Conservation (phyloP, 768 basidiomycete species). For the Coprinopsis marcescibilis region DNA sequence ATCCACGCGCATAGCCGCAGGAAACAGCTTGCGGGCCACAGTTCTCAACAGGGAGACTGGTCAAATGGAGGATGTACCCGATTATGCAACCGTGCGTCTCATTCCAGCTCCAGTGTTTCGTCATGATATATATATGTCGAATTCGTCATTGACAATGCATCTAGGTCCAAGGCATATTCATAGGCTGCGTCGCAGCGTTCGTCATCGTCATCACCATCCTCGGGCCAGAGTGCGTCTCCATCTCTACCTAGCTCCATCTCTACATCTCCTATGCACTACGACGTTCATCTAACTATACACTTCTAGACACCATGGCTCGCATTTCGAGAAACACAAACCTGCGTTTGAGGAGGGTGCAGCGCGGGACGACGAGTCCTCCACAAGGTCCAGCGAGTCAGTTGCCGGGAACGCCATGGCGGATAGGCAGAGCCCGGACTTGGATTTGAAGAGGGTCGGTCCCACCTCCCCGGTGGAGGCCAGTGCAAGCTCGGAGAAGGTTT, state of each 20-base stretch:
- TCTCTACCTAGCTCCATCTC: neutral
- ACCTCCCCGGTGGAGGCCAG: too few species aligned
- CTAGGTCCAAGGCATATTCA: slow-evolving; percentile 79
- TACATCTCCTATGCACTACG: neutral
- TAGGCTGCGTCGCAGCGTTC: slow-evolving; percentile 76
- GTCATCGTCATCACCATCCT: slow-evolving; percentile 70
- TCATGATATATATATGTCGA: slow-evolving; percentile 8
- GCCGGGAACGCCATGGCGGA: too few species aligned
- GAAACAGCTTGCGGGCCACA: slow-evolving; percentile 47
- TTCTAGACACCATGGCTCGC: slow-evolving; percentile 65
- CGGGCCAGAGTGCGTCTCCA: slow-evolving; percentile 73
- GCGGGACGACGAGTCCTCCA: slow-evolving; percentile 29
- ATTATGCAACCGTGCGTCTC: slow-evolving; percentile 51
- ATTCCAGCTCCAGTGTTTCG: slow-evolving; percentile 2
- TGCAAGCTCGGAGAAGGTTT: too few species aligned
- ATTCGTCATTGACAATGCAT: slow-evolving; percentile 9
- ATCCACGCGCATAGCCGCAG: slow-evolving; percentile 47
- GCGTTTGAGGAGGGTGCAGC: slow-evolving; percentile 75
- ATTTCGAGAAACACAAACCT: slow-evolving; percentile 78
- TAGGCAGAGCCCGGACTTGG: too few species aligned
- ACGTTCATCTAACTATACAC: neutral
- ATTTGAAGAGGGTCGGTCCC: too few species aligned
- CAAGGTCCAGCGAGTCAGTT: too few species aligned
- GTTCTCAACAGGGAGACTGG: slow-evolving; percentile 45
- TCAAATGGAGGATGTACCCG: slow-evolving; percentile 37